These are phyloP conservation scores for Candida piceae DNA, from an alignment of 805 yeast genomes.

Conservation along the genomic window DNA sequence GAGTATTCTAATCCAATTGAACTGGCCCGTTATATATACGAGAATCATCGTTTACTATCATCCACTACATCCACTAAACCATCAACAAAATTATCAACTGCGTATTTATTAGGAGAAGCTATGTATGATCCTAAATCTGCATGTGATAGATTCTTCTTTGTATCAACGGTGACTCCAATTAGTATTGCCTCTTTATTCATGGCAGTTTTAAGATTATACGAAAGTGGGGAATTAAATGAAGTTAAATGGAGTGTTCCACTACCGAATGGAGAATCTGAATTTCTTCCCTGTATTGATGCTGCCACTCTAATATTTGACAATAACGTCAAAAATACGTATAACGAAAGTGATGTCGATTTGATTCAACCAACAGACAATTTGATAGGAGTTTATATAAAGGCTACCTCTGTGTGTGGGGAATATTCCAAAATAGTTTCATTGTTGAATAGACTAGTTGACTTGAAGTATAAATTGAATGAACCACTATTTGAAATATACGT, in stretches of 20 bases:
- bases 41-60: neutral
- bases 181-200: constrained; percentile 41
- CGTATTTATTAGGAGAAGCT: constrained; percentile 31
- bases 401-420: constrained; percentile 44
- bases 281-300: constrained; percentile 45
- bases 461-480: constrained; percentile 26
- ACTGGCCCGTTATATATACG: constrained; percentile 23
- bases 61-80: neutral
- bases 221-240: constrained; percentile 7
- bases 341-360: constrained; percentile 27
- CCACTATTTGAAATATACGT: constrained; percentile 19
- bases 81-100: constrained; percentile 20
- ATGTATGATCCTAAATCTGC: constrained; percentile 28
- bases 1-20: constrained; percentile 8
- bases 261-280: no score
- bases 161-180: constrained; percentile 18
- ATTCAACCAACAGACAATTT: constrained; percentile 42
- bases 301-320: constrained; percentile 53
- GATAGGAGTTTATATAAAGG: constrained; percentile 48
- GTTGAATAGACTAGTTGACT: constrained; percentile 47
- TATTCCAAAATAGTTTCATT: constrained; percentile 51
- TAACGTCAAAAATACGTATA: constrained; percentile 32
- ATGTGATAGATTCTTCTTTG: constrained; percentile 22
- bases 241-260: constrained; percentile 51
- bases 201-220: constrained; percentile 36